Conservation (phyloP, 1,284 basidiomycete genomes). For the Kwoniella shivajii region DNA sequence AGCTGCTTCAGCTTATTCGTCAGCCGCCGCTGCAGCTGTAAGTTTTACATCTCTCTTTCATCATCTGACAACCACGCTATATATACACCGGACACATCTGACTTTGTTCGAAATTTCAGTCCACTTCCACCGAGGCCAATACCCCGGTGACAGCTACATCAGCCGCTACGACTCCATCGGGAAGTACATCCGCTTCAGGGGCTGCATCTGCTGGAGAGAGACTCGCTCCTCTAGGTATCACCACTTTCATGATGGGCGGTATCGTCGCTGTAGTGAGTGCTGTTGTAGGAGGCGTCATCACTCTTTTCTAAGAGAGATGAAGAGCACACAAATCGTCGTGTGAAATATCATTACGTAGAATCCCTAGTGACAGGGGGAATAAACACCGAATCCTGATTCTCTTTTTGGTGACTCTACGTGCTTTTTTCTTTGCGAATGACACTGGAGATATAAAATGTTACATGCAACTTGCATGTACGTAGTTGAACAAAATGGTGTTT, state of each 20-base stretch:
- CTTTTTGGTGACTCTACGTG: too few relatives aligned
- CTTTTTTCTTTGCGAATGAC: too few relatives aligned
- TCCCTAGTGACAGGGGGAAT: too few relatives aligned
- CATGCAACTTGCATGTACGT: too few relatives aligned
- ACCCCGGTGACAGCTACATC: constrained; percentile 33
- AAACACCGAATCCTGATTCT: too few relatives aligned
- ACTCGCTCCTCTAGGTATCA: constrained; percentile 14
- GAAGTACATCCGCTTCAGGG: constrained; percentile 7
- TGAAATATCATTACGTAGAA: too few relatives aligned
- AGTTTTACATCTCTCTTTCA: neutral
- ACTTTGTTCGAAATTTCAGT: constrained; percentile 4
- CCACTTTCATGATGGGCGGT: constrained; percentile 22
- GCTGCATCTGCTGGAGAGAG: constrained; percentile 19
- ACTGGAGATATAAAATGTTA: too few relatives aligned
- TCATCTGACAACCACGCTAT: too few relatives aligned
- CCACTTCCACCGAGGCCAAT: constrained; percentile 27
- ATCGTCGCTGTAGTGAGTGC: constrained; percentile 23
- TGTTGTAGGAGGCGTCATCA: constrained; percentile 28
- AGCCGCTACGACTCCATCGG: constrained; percentile 10
- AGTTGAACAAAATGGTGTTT: too few relatives aligned
- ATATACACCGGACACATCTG: neutral
- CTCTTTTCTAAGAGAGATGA: constrained; percentile 25
- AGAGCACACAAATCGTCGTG: too few relatives aligned
- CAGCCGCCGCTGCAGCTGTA: constrained; percentile 33
- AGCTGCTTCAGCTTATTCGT: constrained; percentile 62